Conservation (phyloP, 768 basidiomycete genomes). For the Phylloporus sp. region DNA sequence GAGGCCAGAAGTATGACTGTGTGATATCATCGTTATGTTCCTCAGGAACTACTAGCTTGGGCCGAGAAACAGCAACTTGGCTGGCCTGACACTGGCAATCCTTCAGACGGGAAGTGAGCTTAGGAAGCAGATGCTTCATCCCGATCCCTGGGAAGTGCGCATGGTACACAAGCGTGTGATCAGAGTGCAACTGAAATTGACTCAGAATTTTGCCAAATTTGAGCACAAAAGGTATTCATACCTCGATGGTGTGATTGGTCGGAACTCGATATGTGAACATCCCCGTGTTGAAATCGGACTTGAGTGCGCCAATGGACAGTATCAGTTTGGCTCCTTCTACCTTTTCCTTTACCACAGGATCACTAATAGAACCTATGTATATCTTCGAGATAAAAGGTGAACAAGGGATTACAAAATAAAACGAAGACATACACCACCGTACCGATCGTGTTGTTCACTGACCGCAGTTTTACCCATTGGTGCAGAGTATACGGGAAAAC, state of each 20-base stretch:
- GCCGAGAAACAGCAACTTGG: slow-evolving; percentile 43
- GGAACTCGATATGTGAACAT: slow-evolving; percentile 77
- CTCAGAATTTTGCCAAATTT: background rate
- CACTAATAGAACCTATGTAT: slow-evolving; percentile 68
- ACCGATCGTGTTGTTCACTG: slow-evolving; percentile 64
- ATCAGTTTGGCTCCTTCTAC: slow-evolving; percentile 75
- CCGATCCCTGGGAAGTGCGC: slow-evolving; percentile 61
- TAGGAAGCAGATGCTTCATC: slow-evolving; percentile 74
- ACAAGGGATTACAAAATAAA: background rate
- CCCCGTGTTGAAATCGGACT: slow-evolving; percentile 84
- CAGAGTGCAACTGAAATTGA: slow-evolving; percentile 62
- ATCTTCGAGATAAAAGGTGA: slow-evolving; percentile 40
- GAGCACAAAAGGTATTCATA: slow-evolving; percentile 21
- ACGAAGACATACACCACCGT: slow-evolving; percentile 63
- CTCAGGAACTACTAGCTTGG: slow-evolving; percentile 40
- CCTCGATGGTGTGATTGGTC: slow-evolving; percentile 56
- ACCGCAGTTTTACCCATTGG: slow-evolving; percentile 81
- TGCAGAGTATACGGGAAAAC: slow-evolving; percentile 67
- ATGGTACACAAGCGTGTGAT: slow-evolving; percentile 60
- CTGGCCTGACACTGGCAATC: slow-evolving; percentile 37
- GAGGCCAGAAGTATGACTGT: slow-evolving; percentile 84
- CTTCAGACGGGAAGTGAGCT: slow-evolving; percentile 53
- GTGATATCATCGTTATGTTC: slow-evolving; percentile 53
- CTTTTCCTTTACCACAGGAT: slow-evolving; percentile 59
- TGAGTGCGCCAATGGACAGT: slow-evolving; percentile 63